Conservation (phyloP, 805 yeast species). For the Candida cerambycidarum region DNA sequence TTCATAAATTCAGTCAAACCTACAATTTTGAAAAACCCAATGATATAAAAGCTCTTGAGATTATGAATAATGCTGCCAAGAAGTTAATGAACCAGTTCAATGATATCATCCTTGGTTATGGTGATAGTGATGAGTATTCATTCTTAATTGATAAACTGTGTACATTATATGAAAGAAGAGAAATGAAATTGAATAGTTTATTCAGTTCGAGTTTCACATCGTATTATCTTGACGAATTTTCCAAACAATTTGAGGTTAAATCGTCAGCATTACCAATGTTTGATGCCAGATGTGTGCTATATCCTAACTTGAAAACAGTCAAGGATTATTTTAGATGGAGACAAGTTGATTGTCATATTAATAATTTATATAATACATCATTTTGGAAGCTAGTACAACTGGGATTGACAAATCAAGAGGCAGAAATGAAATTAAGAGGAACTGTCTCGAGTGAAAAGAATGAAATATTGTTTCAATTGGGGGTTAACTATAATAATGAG, state of each 20-base stretch:
- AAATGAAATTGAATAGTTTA: slow-evolving; percentile 74
- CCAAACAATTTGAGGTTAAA: slow-evolving; percentile 49
- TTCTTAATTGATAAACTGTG: slow-evolving; percentile 68
- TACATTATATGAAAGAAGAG: slow-evolving; percentile 78
- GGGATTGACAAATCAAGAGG: slow-evolving; percentile 70
- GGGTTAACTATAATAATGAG: slow-evolving; percentile 88
- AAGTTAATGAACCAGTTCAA: slow-evolving; percentile 62
- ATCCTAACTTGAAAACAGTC: slow-evolving; percentile 62
- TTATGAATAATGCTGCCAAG: slow-evolving; percentile 81
- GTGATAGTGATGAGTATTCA: slow-evolving; percentile 94
- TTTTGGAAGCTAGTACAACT: slow-evolving; percentile 82
- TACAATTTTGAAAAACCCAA: slow-evolving; percentile 87
- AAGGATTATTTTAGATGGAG: slow-evolving; percentile 92
- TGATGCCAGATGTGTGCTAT: slow-evolving; percentile 86
- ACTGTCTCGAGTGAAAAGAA: slow-evolving; percentile 83
- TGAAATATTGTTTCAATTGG: slow-evolving; percentile 81
- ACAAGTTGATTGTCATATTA: slow-evolving; percentile 95
- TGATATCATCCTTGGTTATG: slow-evolving; percentile 81
- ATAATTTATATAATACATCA: slow-evolving; percentile 87
- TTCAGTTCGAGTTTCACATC: slow-evolving; percentile 83
- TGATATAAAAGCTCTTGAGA: slow-evolving; percentile 68
- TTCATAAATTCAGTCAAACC: slow-evolving; percentile 75
- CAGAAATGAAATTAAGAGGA: slow-evolving; percentile 75
- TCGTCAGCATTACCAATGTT: slow-evolving; percentile 72
- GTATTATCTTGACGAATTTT: slow-evolving; percentile 71